Percentiles rank a stretch among this genome's conserved stretches.
These are phyloP conservation scores for Setaria italica DNA, from an alignment of 202 grass and related monocot genomes.

Conservation along the genomic window DNA sequence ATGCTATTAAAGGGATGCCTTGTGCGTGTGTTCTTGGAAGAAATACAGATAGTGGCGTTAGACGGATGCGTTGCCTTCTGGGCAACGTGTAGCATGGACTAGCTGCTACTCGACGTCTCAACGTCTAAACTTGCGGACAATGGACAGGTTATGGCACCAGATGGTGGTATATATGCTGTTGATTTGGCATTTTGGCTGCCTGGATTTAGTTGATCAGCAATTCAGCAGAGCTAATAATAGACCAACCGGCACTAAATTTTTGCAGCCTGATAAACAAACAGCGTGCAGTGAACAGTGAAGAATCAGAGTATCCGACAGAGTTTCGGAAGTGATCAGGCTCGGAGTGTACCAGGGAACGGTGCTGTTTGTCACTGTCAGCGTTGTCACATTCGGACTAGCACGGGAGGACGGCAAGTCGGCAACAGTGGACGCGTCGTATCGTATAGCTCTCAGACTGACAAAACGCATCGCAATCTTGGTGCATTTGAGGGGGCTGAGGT, in stretches of 20 bases:
- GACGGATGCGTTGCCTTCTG: background rate
- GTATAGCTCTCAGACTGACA: background rate
- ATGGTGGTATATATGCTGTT: background rate
- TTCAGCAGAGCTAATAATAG: background rate
- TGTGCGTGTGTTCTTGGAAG: background rate
- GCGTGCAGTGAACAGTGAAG: background rate
- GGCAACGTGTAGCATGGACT: background rate
- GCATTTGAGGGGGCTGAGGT: constrained; percentile 1
- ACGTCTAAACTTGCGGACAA: background rate
- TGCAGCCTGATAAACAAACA: background rate
- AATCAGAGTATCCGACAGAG: background rate
- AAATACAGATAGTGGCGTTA: background rate
- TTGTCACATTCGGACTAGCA: background rate
- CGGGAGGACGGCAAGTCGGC: background rate
- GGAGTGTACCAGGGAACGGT: background rate
- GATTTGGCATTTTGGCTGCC: background rate
- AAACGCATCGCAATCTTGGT: background rate
- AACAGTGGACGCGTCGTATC: background rate
- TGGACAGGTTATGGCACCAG: background rate
- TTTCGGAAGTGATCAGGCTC: background rate
- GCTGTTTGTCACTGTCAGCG: background rate
- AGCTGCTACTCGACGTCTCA: background rate
- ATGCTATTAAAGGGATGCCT: constrained; percentile 7
- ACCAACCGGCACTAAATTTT: background rate
- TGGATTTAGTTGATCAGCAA: constrained; percentile 8